Percentiles rank a stretch among this genome's conserved stretches.
Evolutionary conservation across 345 rosid genomes (phyloP).

Genomic region (Linum lewisii): DNA sequence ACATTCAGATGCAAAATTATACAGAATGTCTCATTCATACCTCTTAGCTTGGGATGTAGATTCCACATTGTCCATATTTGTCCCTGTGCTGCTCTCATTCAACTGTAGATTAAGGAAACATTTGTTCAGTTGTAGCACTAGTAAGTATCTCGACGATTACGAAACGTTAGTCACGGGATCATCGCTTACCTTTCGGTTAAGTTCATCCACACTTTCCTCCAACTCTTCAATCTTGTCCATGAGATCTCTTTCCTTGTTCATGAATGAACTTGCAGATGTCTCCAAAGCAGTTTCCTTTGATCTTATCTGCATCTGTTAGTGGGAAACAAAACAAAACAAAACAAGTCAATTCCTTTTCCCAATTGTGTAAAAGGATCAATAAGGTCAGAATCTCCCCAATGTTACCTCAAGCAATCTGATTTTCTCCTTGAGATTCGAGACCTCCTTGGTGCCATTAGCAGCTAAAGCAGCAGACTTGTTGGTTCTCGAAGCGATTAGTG

Average conservation of each 20-base stretch:
- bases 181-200: conserved; percentile 11
- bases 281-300: conserved; percentile 51
- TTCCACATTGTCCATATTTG: too few relatives aligned
- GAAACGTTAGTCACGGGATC: too few relatives aligned
- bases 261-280: conserved; percentile 40
- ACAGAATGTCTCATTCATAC: too few relatives aligned
- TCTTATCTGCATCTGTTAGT: conserved; percentile 55
- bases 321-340: conserved; percentile 10
- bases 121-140: too few relatives aligned
- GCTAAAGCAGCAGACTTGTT: conserved; percentile 28
- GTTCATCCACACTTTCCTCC: conserved; percentile 43
- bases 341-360: neutral
- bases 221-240: conserved; percentile 43
- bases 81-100: neutral
- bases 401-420: conserved; percentile 65
- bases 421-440: conserved; percentile 45
- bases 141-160: too few relatives aligned
- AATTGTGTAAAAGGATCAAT: neutral
- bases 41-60: conserved; percentile 17
- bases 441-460: conserved; percentile 43
- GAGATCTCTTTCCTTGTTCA: conserved; percentile 52
- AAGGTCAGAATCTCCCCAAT: neutral
- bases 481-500: conserved; percentile 25
- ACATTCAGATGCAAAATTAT: neutral
- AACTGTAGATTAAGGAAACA: too few relatives aligned